phyloP scores from a whole-genome alignment of 2,329 filamentous ascomycete species.

The Diaporthe velutina region DNA sequence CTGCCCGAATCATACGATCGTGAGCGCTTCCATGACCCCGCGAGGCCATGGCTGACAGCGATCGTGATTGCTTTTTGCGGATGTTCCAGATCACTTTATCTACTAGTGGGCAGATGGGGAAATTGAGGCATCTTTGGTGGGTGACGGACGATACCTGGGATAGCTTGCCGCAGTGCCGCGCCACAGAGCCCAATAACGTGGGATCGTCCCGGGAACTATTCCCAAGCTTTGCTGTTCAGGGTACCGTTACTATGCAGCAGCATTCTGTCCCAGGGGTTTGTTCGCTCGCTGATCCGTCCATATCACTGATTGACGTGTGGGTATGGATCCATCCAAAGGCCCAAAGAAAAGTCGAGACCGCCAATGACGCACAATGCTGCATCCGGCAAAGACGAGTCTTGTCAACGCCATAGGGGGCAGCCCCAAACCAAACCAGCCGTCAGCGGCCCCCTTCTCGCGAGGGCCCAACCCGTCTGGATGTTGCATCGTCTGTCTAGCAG shows the following conservation, averaged over 20 bases:
- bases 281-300: neutral
- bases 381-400: constrained; percentile 28
- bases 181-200: constrained; percentile 17
- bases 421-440: constrained; percentile 25
- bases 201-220: constrained; percentile 26
- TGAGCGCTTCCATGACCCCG: constrained; percentile 1
- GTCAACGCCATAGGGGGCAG: constrained; percentile 25
- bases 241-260: neutral
- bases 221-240: constrained; percentile 2
- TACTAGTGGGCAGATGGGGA: constrained; percentile 16
- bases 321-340: neutral
- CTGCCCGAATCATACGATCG: constrained; percentile 15
- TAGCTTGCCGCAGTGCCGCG: constrained; percentile 20
- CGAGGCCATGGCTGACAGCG: neutral
- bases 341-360: constrained; percentile 17
- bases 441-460: neutral
- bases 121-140: constrained; percentile 2
- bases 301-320: constrained; percentile 8
- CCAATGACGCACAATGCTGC: constrained; percentile 33
- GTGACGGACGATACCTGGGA: constrained; percentile 15
- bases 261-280: neutral
- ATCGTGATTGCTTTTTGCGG: constrained; percentile 4
- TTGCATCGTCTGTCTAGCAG: neutral
- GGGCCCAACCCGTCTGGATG: neutral
- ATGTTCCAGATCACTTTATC: constrained; percentile 21